These are phyloP conservation scores for Aspergillus fumigatiaffinis DNA, from an alignment of 2,329 filamentous ascomycete genomes.

Conservation along the genomic window DNA sequence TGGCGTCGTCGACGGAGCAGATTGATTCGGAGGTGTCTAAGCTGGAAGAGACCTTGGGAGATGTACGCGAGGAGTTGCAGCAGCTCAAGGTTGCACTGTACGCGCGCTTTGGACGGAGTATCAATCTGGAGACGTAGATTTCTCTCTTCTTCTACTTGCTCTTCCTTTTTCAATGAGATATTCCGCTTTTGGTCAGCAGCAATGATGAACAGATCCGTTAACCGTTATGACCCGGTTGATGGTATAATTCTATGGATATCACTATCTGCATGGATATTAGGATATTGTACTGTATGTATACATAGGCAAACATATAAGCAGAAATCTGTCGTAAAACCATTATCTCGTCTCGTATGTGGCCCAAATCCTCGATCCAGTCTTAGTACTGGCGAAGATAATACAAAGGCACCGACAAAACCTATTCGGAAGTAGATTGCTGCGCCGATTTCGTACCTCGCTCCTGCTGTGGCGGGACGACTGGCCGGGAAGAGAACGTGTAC, in stretches of 20 bases:
- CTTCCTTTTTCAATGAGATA: conserved; percentile 1
- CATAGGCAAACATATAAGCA: neutral
- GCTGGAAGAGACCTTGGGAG: conserved; percentile 72
- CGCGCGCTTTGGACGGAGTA: conserved; percentile 90
- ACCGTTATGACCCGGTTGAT: neutral
- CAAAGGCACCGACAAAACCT: neutral
- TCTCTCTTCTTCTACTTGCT: neutral
- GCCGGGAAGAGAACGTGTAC: neutral
- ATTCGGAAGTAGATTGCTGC: neutral
- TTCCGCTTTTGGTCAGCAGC: neutral
- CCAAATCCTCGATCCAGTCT: neutral
- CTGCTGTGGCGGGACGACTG: neutral
- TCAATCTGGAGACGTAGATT: conserved; percentile 83
- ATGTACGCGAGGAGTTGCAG: conserved; percentile 80
- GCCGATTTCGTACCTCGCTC: neutral
- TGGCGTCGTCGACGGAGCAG: conserved; percentile 64
- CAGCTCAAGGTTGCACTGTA: conserved; percentile 89
- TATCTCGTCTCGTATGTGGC: conserved; percentile 7
- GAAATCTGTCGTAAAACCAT: conserved; percentile 16
- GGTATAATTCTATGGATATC: neutral
- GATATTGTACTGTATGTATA: neutral
- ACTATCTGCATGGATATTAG: neutral
- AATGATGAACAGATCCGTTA: neutral
- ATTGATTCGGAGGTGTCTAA: conserved; percentile 72
- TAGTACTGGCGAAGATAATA: neutral